Base-by-base conservation (phyloP, 495 filamentous ascomycete genomes). In the Endocarpon pusillum region DNA sequence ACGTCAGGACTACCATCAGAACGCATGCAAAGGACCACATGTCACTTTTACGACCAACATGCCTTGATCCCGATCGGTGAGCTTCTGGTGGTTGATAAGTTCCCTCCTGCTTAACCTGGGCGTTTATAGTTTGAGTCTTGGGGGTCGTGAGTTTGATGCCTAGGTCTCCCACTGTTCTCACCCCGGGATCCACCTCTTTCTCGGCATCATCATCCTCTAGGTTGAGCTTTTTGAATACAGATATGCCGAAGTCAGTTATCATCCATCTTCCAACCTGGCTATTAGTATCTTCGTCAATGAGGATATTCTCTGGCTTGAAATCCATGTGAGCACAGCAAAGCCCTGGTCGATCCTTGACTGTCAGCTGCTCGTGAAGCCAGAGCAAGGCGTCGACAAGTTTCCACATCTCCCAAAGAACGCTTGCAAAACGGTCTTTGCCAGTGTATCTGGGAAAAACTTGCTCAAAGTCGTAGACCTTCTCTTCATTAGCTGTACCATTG, bases 161-260 rank as follows among this genome's bases (percentile, higher is more conserved):
- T n/a, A n/a, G n/a, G n/a, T n/a, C n/a, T n/a, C n/a, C n/a, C n/a
- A n/a, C n/a, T n/a, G n/a, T n/a, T n/a, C n/a, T n/a, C n/a, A n/a
- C n/a, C n/a, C n/a, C n/a, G n/a, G n/a, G n/a, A n/a, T n/a, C n/a
- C n/a, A n/a, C n/a, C n/a, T n/a, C n/a, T n/a, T n/a, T n/a, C n/a
- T n/a, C n/a, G n/a, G n/a, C n/a, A n/a, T n/a, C n/a, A n/a, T n/a
- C n/a, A n/a, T n/a, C n/a, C n/a, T n/a, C n/a, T n/a, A n/a, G n/a
- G n/a, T n/a, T n/a, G n/a, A n/a, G n/a, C n/a, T n/a, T n/a, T n/a
- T 42, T 22, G 10, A 42, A 42, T 9, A 25, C 16, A 22, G 41
- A 42, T 1, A 44, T 23, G 1, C 39, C 39, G 29, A 44, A 44
- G 16, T 44, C 41, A 16, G 41, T 30, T 20, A 44, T 19, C 39